These are phyloP conservation scores for Starmerella etchellsii DNA, from an alignment of 805 yeast genomes.

Conservation along the genomic window DNA sequence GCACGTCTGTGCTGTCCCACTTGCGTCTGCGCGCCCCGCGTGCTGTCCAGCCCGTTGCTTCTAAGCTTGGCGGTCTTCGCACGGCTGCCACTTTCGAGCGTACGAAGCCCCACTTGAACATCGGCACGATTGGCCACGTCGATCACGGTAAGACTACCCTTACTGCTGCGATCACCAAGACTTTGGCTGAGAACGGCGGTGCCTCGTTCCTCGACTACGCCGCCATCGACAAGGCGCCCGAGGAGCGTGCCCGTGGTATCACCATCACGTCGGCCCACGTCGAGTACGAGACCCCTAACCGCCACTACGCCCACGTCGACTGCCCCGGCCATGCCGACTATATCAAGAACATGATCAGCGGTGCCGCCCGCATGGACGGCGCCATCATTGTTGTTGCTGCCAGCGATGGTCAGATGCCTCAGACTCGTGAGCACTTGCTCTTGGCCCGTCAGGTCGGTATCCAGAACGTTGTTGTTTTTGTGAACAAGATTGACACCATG, in stretches of 20 bases:
- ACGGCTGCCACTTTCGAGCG: conserved; percentile 75
- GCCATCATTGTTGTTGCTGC: conserved; percentile 99
- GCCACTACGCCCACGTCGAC: conserved; percentile 97
- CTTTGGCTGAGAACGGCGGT: conserved; percentile 74
- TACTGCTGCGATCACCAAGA: conserved; percentile 98
- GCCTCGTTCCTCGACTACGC: conserved; percentile 88
- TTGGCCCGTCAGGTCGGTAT: conserved; percentile 99
- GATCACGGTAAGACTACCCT: conserved; percentile 98
- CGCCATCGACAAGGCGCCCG: conserved; percentile 94
- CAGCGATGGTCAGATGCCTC: conserved; percentile 98
- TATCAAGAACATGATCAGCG: conserved; percentile 97
- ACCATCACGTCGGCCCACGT: conserved; percentile 97
- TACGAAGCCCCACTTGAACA: conserved; percentile 89
- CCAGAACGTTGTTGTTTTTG: conserved; percentile 91
- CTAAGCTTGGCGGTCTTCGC: conserved; percentile 12
- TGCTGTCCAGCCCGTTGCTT: no score
- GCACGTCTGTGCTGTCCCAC: not conserved
- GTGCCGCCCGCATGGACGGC: conserved; percentile 99
- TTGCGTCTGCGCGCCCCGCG: conserved; percentile 8
- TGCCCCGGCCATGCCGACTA: conserved; percentile 99
- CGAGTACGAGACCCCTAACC: conserved; percentile 86
- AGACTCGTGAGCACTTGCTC: conserved; percentile 96
- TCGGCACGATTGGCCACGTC: conserved; percentile 98
- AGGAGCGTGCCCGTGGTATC: conserved; percentile 98
- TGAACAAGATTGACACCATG: conserved; percentile 93